phyloP scores from a whole-genome alignment of 1,139 yeast species.

The Yamadazyma triangularis region DNA sequence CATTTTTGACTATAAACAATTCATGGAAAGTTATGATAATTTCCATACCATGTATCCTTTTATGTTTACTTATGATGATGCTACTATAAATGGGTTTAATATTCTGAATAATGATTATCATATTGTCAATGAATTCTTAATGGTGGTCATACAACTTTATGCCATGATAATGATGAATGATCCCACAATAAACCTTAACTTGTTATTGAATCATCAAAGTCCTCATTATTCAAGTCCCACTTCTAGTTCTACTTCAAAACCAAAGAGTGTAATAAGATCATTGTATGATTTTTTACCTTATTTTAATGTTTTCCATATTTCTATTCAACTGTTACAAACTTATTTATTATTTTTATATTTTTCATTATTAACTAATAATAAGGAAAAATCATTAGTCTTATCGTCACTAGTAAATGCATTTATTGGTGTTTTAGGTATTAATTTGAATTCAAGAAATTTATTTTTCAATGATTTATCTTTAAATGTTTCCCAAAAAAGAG shows the following conservation, averaged over 20 bases:
- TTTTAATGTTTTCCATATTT: constrained; percentile 42
- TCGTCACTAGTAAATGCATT: constrained; percentile 42
- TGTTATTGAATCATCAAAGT: constrained; percentile 34
- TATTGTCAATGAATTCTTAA: constrained; percentile 47
- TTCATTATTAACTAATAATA: constrained; percentile 43
- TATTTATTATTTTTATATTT: constrained; percentile 39
- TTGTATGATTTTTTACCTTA: constrained; percentile 46
- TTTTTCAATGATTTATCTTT: constrained; percentile 44
- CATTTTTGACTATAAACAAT: constrained; percentile 53
- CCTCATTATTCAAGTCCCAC: constrained; percentile 28
- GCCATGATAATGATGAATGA: constrained; percentile 47
- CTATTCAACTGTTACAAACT: constrained; percentile 39
- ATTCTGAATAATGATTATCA: constrained; percentile 49
- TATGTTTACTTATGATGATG: constrained; percentile 46
- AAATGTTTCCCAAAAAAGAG: constrained; percentile 34
- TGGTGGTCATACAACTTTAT: constrained; percentile 42
- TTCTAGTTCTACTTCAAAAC: constrained; percentile 10
- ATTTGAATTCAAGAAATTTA: constrained; percentile 41
- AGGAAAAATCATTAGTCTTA: constrained; percentile 41
- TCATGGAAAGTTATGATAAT: constrained; percentile 54
- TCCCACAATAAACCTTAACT: constrained; percentile 40
- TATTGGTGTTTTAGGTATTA: constrained; percentile 45
- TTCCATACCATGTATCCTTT: constrained; percentile 55
- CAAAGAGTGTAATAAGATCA: constrained; percentile 25
- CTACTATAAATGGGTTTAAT: constrained; percentile 47